Evolutionary conservation across 2,329 filamentous ascomycete species (phyloP), one percentile per base, ranked within the genome.

Genomic region (Hawksworthiomyces lignivorus): DNA sequence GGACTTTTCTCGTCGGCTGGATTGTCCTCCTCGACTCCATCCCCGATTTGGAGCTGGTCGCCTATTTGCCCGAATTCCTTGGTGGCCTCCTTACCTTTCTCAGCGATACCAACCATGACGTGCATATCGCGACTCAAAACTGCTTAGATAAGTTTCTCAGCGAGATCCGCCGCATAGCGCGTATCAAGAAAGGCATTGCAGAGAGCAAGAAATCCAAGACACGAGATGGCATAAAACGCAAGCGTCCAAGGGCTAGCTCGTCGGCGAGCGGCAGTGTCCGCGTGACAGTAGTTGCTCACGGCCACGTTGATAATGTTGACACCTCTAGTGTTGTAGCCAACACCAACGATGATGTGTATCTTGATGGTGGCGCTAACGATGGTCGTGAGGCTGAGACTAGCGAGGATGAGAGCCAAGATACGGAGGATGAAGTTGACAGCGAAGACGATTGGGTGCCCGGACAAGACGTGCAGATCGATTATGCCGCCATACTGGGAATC

Each of bases 361-460:
- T 26, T 4, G 88, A 95, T 52, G 88, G 88, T 46, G 89, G 96
- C 57, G 97, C 88, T 87, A 82, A 96, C 36, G 92, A 89, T 0
- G 92, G 89, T 1, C 90, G 97, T 62, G 92, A 97, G 60, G 87
- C 69, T 31, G 75, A 80, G 7, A 73, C 76, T 2, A 73, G 71
- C 24, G 74, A 75, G 26, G 73, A 77, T 5, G 72, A 74, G 3
- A 68, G 67, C 22, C 68, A 69, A n/a, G 69, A 70, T 32, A 76
- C 79, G 5, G 73, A 76, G 2, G 73, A 73, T 26, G 75, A 75
- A 22, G 65, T 71, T 14, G 80, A 78, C 47, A 80, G 76, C 33
- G 89, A 95, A 53, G 89, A 89, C 46, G 92, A 97, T 57, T 98
- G 90, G 88, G 82, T 97, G 34, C 94, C 94, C 0, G 92, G 94